phyloP scores from a whole-genome alignment of 2,329 filamentous ascomycete genomes.

The Dactylellina cionopaga region DNA sequence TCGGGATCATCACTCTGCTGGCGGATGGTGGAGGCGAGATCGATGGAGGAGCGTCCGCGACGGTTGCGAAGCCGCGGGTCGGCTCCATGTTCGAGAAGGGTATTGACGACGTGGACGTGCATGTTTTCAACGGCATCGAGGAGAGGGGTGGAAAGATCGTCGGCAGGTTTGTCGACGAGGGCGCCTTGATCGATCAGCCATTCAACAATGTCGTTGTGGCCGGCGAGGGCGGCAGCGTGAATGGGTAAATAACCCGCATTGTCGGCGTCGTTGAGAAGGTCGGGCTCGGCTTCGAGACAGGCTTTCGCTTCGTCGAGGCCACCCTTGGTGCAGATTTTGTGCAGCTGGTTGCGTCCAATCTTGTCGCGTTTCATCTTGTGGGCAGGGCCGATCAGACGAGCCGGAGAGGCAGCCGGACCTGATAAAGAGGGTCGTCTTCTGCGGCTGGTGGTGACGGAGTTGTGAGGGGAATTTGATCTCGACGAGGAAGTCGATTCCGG shows the following conservation, averaged over 20 bases:
- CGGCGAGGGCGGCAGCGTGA: conserved; percentile 89
- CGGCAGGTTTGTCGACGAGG: conserved; percentile 79
- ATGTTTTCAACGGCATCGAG: conserved; percentile 97
- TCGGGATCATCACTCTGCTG: conserved; percentile 72
- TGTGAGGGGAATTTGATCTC: conserved; percentile 42
- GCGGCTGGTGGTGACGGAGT: conserved; percentile 12
- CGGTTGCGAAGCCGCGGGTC: conserved; percentile 91
- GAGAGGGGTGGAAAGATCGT: conserved; percentile 89
- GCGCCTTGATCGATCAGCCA: conserved; percentile 86
- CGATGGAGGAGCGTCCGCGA: conserved; percentile 90
- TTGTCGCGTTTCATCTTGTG: conserved; percentile 91
- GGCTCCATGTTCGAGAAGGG: conserved; percentile 86
- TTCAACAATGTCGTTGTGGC: conserved; percentile 85
- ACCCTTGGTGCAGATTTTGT: conserved; percentile 87
- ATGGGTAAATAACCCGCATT: conserved; percentile 96
- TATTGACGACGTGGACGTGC: conserved; percentile 84
- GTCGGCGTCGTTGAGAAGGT: conserved; percentile 88
- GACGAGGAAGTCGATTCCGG: conserved; percentile 45
- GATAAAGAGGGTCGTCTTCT: conserved; percentile 40
- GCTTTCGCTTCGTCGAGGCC: conserved; percentile 81
- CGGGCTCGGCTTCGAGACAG: conserved; percentile 79
- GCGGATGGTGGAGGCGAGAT: conserved; percentile 68
- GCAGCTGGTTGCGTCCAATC: conserved; percentile 88
- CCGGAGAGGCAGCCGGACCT: conserved; percentile 39
- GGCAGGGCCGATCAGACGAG: conserved; percentile 42